Conservation (phyloP, 345 rosid genomes). For the Schrenkiella parvula region DNA sequence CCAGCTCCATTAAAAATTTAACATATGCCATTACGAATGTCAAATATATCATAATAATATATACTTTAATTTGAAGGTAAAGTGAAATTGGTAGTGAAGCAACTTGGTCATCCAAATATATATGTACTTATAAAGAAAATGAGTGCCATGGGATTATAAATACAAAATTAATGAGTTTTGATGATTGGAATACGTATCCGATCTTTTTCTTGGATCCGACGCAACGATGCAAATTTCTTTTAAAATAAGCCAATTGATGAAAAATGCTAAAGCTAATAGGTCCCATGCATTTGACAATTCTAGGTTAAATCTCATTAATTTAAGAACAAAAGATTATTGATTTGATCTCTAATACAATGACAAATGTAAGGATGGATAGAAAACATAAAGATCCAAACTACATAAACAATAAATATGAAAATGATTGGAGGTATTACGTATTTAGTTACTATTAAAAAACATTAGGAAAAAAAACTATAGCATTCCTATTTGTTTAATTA, state of each 20-base stretch:
- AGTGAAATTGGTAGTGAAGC: not conserved
- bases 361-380: not conserved
- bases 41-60: not conserved
- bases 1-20: not conserved
- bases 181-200: constrained; percentile 8
- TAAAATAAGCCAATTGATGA: not conserved
- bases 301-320: not conserved
- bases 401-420: not conserved
- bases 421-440: not conserved
- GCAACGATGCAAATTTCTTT: not conserved
- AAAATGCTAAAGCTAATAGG: not conserved
- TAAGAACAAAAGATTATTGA: not conserved
- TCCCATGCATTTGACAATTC: not conserved
- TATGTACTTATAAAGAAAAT: not conserved
- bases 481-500: not conserved
- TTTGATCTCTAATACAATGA: not conserved
- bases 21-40: not conserved
- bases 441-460: too few species aligned
- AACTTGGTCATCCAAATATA: not conserved
- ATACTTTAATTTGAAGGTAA: not conserved
- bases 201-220: constrained; percentile 15
- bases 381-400: not conserved
- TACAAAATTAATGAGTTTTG: not conserved
- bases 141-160: constrained; percentile 10
- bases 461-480: not conserved